Base-by-base conservation (phyloP, 1,284 basidiomycete species). In the Ceraceosorus guamensis region DNA sequence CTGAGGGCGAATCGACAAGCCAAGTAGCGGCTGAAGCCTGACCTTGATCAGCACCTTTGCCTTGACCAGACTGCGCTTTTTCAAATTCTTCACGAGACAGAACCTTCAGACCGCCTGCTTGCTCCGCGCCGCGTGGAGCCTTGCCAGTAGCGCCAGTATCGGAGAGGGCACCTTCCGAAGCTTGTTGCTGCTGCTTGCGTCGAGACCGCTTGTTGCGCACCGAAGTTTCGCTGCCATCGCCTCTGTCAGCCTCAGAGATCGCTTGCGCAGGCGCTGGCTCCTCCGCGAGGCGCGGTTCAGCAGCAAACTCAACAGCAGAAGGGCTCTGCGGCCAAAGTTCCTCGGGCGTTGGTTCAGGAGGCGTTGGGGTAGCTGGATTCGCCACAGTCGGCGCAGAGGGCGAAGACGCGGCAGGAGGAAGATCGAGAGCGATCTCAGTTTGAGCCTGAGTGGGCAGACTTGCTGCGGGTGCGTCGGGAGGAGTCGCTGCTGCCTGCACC, bases 241-340 rank as follows among this genome's bases (percentile, higher is more conserved):
- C 50, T 41, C 13, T 33, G 32, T 48, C 8, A 2, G 43, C 13
- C 24, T 46, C 11, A 10, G n/a, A 32, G 11, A 11, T 16, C 11
- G 10, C 11, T 11, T 41, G 39, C 39, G 39, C 39, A 4, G 30
- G 24, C 35, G 48, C 56, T 46, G 58, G 57, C 24, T 24, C 24
- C 24, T 24, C 24, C 24, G 24, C 24, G 24, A 24, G 24, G 24
- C 24, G 24, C 14, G 66, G 66, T 48, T 70, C 69, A 2, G 66
- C 59, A 11, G 68, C 67, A 37, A 70, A 72, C 46, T 72, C 68
- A 37, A 72, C 68, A 2, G 70, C 70, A 46, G 61, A 60, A 11
- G 70, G 70, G 45, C 59, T 62, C 49, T 68, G 68, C 4, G 68
- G 70, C 68, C 70, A 71, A 5, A 65, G 52, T 46, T 71, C 59